Evolutionary conservation across 768 basidiomycete genomes (phyloP), one percentile per base, ranked within the genome.

Genomic region (Tylopilus intermedius): DNA sequence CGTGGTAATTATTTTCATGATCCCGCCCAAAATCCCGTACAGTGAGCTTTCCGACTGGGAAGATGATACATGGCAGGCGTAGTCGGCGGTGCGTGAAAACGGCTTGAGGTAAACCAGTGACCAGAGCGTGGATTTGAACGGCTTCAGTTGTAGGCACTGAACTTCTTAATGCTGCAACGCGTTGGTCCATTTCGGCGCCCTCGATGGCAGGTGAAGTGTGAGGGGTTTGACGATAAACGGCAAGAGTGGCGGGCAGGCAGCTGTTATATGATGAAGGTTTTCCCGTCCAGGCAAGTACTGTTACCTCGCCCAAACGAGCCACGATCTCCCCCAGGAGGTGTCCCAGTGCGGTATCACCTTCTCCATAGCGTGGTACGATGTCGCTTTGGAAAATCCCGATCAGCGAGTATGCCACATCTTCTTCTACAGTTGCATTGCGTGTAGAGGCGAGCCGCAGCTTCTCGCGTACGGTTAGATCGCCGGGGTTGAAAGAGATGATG

Each of bases 241-340:
- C 7, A 18, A 39, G 38, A 6, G 38, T 39, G 8, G 18, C 6
- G 18, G 38, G 38, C 6, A 39, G 38, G 38, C 38, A 39, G 38
- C 38, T 39, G 18, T 39, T 39, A 21, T 39, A 39, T 21, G 38
- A 39, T 7, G 38, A 39, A 9, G 38, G 10, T 8, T 39, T 37
- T n/a, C 56, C 57, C 2, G 29, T 24, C 57, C 57, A 58, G 21
- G 32, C 33, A 37, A 58, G 47, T 4, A 53, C 57, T 0, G 44
- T 53, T 18, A 53, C 47, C 6, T 49, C 56, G 5, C 50, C 56
- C 3, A 24, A 49, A 27, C 57, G 56, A 5, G 39, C 21, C 9
- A 58, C 40, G 3, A 58, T 49, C 14, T 53, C 50, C 2, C 53
- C 50, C 26, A 58, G 41, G 8, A 58, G 56, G n/a, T 46, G 57